Evolutionary conservation across 306 rosid genomes (phyloP).

Genomic region (Malus sieversii): DNA sequence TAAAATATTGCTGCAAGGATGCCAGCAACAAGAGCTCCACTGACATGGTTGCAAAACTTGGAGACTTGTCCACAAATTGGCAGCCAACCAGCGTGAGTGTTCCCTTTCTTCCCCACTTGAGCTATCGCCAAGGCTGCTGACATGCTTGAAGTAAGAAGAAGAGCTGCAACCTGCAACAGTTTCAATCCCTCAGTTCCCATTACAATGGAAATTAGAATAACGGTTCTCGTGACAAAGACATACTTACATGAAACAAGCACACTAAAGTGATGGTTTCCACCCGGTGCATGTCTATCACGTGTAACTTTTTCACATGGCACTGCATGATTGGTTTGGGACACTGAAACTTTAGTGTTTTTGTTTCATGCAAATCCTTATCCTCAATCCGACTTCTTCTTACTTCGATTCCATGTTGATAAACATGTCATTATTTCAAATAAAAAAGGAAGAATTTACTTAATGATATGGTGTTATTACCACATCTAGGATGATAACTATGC

Average conservation of each 20-base stretch:
- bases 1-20: slow-evolving; percentile 24
- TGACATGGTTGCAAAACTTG: slow-evolving; percentile 40
- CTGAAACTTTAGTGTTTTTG: no score
- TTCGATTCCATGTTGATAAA: background rate
- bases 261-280: no score
- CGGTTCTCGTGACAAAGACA: no score
- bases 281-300: no score
- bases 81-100: slow-evolving; percentile 47
- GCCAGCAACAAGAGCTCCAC: slow-evolving; percentile 29
- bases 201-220: no score
- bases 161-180: slow-evolving; percentile 24
- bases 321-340: no score
- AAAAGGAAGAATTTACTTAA: background rate
- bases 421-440: background rate
- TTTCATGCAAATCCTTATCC: no score
- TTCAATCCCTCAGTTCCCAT: no score
- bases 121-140: slow-evolving; percentile 49
- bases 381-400: no score
- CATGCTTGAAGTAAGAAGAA: slow-evolving; percentile 38
- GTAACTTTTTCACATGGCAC: no score
- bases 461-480: background rate
- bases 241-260: no score
- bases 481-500: slow-evolving; percentile 14
- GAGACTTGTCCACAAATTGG: slow-evolving; percentile 58
- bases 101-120: slow-evolving; percentile 53